These are phyloP conservation scores for Pulveroboletus sp. DNA, from an alignment of 768 basidiomycete genomes.

Conservation along the genomic window DNA sequence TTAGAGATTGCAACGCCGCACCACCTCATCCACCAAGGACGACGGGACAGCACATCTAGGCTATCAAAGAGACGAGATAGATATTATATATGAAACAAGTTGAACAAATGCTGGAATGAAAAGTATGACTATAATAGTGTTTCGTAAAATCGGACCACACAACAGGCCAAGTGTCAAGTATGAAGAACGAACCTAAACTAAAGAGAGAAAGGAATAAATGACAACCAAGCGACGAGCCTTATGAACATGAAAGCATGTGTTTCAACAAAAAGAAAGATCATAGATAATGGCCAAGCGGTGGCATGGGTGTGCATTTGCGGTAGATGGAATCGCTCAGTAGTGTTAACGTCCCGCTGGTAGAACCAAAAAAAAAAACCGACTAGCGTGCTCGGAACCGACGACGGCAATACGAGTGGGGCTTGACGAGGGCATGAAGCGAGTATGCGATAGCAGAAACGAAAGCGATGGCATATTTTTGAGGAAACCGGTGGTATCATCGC, in stretches of 20 bases:
- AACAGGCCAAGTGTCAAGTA: conserved; percentile 11
- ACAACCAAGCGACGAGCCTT: conserved; percentile 21
- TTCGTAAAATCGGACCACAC: conserved; percentile 17
- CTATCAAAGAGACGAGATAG: conserved; percentile 22
- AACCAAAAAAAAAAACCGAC: conserved; percentile 11
- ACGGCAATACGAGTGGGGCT: conserved; percentile 23
- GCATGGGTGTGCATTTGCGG: conserved; percentile 12
- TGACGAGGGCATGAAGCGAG: conserved; percentile 13
- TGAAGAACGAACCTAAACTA: conserved; percentile 11
- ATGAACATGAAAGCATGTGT: conserved; percentile 28
- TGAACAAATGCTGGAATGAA: conserved; percentile 20
- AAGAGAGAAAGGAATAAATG: conserved; percentile 24
- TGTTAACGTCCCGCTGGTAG: conserved; percentile 23
- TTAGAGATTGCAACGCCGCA: conserved; percentile 26
- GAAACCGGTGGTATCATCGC: conserved; percentile 10
- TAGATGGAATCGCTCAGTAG: conserved; percentile 20
- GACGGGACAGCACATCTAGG: conserved; percentile 22
- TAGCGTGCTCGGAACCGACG: conserved; percentile 6
- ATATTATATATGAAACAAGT: conserved; percentile 30
- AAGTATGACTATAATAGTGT: conserved; percentile 15
- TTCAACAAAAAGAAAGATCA: conserved; percentile 9
- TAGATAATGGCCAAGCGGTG: conserved; percentile 28
- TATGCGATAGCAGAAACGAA: conserved; percentile 28
- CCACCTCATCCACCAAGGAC: conserved; percentile 1
- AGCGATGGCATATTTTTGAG: conserved; percentile 24